These are phyloP conservation scores for Mycena sanguinolenta DNA, from an alignment of 768 basidiomycete species.

Conservation along the genomic window DNA sequence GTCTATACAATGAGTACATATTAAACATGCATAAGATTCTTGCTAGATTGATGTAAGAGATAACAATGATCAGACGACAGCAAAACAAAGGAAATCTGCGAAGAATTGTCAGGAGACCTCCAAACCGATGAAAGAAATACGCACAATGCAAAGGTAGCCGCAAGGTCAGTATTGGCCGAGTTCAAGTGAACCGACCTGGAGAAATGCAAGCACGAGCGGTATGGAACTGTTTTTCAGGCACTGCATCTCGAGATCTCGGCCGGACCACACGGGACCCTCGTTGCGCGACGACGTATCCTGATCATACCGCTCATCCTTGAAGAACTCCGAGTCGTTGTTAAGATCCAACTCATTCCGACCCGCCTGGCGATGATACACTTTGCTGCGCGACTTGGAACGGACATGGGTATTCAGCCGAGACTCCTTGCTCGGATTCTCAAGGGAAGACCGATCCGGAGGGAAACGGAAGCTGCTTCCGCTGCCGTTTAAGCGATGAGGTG, in stretches of 20 bases:
- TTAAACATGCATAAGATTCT: slow-evolving; percentile 38
- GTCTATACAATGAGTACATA: slow-evolving; percentile 29
- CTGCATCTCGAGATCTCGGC: slow-evolving; percentile 85
- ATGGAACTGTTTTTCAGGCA: slow-evolving; percentile 94
- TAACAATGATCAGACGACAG: slow-evolving; percentile 27
- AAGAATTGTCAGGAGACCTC: not conserved
- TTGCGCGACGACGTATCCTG: slow-evolving; percentile 49
- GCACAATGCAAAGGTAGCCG: slow-evolving; percentile 33
- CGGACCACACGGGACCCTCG: slow-evolving; percentile 75
- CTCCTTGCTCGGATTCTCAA: slow-evolving; percentile 33
- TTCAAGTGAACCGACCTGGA: slow-evolving; percentile 66
- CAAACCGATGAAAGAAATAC: not conserved
- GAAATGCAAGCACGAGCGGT: slow-evolving; percentile 75
- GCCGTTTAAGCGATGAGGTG: slow-evolving; percentile 36
- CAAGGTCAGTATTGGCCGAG: slow-evolving; percentile 44
- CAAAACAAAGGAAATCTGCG: slow-evolving; percentile 18
- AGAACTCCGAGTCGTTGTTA: slow-evolving; percentile 52
- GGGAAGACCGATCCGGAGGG: slow-evolving; percentile 32
- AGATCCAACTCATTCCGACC: slow-evolving; percentile 76
- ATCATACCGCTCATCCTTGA: slow-evolving; percentile 41
- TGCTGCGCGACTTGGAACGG: slow-evolving; percentile 80
- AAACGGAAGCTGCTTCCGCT: slow-evolving; percentile 33
- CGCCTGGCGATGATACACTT: slow-evolving; percentile 72
- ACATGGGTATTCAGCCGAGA: slow-evolving; percentile 53
- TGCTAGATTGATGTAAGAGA: slow-evolving; percentile 28